Evolutionary conservation across 495 filamentous ascomycete species (phyloP).

Genomic region (Xylaria acuta): DNA sequence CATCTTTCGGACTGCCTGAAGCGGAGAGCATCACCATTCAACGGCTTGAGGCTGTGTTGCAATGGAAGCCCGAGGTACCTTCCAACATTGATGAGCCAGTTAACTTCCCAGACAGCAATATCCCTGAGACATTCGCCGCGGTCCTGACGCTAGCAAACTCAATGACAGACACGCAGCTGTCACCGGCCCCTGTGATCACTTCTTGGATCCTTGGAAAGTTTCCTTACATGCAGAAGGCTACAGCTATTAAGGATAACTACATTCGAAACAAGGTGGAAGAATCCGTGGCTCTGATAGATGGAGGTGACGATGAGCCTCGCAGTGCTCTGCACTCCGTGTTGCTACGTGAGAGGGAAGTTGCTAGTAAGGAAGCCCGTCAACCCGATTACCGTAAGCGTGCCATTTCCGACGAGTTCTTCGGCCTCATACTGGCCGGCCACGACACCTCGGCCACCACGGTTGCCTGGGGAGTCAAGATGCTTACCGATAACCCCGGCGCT

Average conservation of each 20-base stretch:
- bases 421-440: slow-evolving; percentile 42
- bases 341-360: slow-evolving; percentile 2
- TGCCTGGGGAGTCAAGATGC: slow-evolving; percentile 45
- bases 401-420: slow-evolving; percentile 33
- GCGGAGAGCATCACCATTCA: slow-evolving; percentile 25
- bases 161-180: slow-evolving; percentile 3
- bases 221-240: slow-evolving; percentile 7
- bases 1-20: neutral
- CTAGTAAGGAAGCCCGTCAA: neutral
- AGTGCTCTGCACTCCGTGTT: slow-evolving; percentile 6
- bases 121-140: slow-evolving; percentile 4
- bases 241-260: slow-evolving; percentile 11
- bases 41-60: slow-evolving; percentile 20
- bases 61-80: neutral
- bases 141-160: slow-evolving; percentile 9
- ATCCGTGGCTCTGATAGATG: slow-evolving; percentile 24
- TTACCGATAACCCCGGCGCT: slow-evolving; percentile 39
- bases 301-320: slow-evolving; percentile 23
- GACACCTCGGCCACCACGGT: slow-evolving; percentile 39
- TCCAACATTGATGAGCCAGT: neutral
- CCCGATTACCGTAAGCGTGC: slow-evolving; percentile 6
- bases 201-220: slow-evolving; percentile 9
- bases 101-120: neutral
- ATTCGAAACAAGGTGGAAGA: slow-evolving; percentile 36
- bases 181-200: slow-evolving; percentile 1